Evolutionary conservation across 2,329 filamentous ascomycete genomes (phyloP).

Genomic region (Pseudocercospora fijiensis): DNA sequence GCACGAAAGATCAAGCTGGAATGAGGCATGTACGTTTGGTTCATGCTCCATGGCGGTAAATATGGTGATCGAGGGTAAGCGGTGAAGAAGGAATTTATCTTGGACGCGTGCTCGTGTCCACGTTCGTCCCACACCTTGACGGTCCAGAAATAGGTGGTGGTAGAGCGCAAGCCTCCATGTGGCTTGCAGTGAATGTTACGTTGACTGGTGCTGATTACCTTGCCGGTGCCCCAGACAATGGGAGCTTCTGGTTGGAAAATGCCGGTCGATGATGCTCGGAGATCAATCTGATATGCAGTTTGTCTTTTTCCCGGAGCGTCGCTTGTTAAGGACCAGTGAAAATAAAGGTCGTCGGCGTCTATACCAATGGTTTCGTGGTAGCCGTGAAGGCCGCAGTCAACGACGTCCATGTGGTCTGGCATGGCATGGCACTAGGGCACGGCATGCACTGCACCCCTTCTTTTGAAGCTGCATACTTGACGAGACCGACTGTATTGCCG

Average conservation of each 20-base stretch:
- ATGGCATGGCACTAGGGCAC: background rate
- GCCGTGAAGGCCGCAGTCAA: constrained; percentile 42
- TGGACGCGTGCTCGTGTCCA: background rate
- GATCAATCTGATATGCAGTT: constrained; percentile 31
- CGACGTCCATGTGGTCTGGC: constrained; percentile 32
- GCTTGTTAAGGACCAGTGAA: constrained; percentile 26
- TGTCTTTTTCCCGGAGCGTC: background rate
- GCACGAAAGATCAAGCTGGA: constrained; percentile 45
- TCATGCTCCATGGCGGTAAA: constrained; percentile 46
- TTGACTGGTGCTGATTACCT: constrained; percentile 27
- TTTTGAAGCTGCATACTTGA: background rate
- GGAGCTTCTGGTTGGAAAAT: background rate
- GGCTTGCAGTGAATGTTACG: constrained; percentile 36
- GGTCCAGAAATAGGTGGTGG: constrained; percentile 40
- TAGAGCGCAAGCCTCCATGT: constrained; percentile 40
- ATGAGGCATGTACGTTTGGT: constrained; percentile 47
- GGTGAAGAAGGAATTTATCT: constrained; percentile 36
- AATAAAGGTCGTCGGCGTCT: constrained; percentile 41
- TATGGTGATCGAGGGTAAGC: constrained; percentile 39
- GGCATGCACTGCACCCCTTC: background rate
- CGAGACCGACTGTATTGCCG: background rate
- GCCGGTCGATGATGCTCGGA: constrained; percentile 23
- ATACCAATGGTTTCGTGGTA: constrained; percentile 44
- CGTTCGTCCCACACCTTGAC: constrained; percentile 4
- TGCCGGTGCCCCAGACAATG: background rate